These are phyloP conservation scores for Lyophyllum atratum DNA, from an alignment of 768 basidiomycete species.

Conservation along the genomic window DNA sequence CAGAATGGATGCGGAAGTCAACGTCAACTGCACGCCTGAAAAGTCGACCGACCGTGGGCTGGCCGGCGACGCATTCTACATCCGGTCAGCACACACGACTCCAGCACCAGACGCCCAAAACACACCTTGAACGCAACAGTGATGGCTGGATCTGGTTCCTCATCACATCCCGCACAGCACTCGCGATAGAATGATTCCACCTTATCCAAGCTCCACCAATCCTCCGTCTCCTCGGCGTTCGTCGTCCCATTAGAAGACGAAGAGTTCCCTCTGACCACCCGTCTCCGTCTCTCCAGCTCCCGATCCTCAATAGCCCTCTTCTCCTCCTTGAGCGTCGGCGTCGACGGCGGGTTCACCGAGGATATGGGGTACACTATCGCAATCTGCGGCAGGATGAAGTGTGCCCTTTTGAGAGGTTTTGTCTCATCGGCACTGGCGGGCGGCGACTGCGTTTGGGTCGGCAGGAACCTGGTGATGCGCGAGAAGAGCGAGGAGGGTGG, in stretches of 20 bases:
- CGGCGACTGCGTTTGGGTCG: constrained; percentile 46
- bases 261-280: constrained; percentile 63
- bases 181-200: constrained; percentile 87
- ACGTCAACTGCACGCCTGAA: constrained; percentile 75
- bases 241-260: constrained; percentile 20
- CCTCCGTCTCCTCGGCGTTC: constrained; percentile 40
- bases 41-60: constrained; percentile 76
- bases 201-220: constrained; percentile 86
- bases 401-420: constrained; percentile 80
- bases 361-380: constrained; percentile 91
- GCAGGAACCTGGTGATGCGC: constrained; percentile 74
- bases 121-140: constrained; percentile 72
- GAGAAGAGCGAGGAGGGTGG: constrained; percentile 70
- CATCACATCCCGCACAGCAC: constrained; percentile 79
- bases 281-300: constrained; percentile 66
- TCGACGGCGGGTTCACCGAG: constrained; percentile 79
- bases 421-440: constrained; percentile 39
- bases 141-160: constrained; percentile 63
- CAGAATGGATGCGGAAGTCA: constrained; percentile 72
- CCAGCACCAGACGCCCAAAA: constrained; percentile 10
- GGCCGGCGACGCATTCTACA: constrained; percentile 51
- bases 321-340: constrained; percentile 77
- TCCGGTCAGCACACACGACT: background rate
- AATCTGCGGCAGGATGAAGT: constrained; percentile 88
- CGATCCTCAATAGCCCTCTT: constrained; percentile 77